Evolutionary conservation across 768 basidiomycete species (phyloP), one percentile per base, ranked within the genome.

Genomic region (Lactarius sanguifluus): DNA sequence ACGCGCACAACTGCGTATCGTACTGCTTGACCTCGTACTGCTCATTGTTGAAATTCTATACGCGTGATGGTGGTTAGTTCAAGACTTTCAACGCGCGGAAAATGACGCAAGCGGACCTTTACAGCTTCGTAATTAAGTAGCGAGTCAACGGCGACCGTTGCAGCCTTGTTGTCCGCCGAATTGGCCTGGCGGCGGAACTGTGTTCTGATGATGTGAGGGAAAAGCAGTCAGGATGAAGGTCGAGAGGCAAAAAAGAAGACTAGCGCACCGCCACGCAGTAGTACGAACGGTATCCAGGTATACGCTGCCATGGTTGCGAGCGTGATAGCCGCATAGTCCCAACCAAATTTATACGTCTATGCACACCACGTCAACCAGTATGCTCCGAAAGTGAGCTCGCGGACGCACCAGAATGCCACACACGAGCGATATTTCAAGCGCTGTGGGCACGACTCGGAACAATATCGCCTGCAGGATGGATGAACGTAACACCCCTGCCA

Each of bases 81-180:
- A n/a, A 34, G 62, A 40, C 15, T 18, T 36, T 20, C 41, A 40
- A 7, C 25, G 23, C 8, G 34, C 41, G 68, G 34, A n/a, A 28
- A 32, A 13, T 12, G 6, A 20, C 47, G 23, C 3, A 38, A 18
- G 52, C 77, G 38, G 68, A 95, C 96, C 84, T 98, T 99, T 73
- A 99, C 97, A 3, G 97, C 97, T 75, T 99, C 97, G 72, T 94
- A 98, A 74, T 99, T 99, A 76, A 99, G 96, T 54, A 99, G 79
- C 0, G 96, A 93, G 74, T 99, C 97, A 3, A 98, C 94, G 3
- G 94, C 92, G 2, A 91, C 85, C 0, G 93, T 92, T 0, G 96
- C 97, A 20, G 96, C 96, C 73, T 91, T 92, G 77, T 99, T 98
- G 71, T 99, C 97, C 0, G 97, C 97, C 64, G 90, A 85, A 77